phyloP scores from a whole-genome alignment of 306 rosid genomes.

The Sicyos edulis region DNA sequence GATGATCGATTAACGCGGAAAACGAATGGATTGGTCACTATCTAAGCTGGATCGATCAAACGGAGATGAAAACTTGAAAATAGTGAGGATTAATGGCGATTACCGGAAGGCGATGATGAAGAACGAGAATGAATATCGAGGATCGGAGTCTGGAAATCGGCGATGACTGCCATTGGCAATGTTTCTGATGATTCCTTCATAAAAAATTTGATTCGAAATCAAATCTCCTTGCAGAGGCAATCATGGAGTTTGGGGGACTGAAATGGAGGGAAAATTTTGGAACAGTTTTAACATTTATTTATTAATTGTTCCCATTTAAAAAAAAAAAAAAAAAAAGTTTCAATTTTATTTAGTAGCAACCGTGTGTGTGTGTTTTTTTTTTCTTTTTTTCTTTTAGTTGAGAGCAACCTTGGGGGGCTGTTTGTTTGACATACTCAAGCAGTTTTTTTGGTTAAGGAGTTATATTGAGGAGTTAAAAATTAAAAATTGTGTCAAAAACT shows the following conservation, averaged over 20 bases:
- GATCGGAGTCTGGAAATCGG: conserved; percentile 11
- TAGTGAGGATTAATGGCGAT: background rate
- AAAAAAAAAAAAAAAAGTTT: too few relatives aligned
- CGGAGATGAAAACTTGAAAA: background rate
- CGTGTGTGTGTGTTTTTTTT: too few relatives aligned
- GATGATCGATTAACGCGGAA: background rate
- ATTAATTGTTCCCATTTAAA: too few relatives aligned
- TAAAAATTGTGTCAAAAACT: too few relatives aligned
- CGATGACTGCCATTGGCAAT: conserved; percentile 7
- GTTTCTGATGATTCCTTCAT: background rate
- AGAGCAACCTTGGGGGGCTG: too few relatives aligned
- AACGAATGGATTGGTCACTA: background rate
- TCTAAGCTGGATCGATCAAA: background rate
- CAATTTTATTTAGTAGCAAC: too few relatives aligned
- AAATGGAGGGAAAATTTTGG: conserved; percentile 1
- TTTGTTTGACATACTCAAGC: too few relatives aligned
- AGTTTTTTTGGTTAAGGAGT: too few relatives aligned
- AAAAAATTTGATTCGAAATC: background rate
- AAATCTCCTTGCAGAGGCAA: background rate
- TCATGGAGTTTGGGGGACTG: background rate
- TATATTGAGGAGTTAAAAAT: too few relatives aligned
- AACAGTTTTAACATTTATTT: background rate
- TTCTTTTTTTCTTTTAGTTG: too few relatives aligned
- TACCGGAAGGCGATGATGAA: conserved; percentile 32
- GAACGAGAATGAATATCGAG: conserved; percentile 26